Evolutionary conservation across 768 basidiomycete species (phyloP).

Genomic region (Termitomyces heimii): DNA sequence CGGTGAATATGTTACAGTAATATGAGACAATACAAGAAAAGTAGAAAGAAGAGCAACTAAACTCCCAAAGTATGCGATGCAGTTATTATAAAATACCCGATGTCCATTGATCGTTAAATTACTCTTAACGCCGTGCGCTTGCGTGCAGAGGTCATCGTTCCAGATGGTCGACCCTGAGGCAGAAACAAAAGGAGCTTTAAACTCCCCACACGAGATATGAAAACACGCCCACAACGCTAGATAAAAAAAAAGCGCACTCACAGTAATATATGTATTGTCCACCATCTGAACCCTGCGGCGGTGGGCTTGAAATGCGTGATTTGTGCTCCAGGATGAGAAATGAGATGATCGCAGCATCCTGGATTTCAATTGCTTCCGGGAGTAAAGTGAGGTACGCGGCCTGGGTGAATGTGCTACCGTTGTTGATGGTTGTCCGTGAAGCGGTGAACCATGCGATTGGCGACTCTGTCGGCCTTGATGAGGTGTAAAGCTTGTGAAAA

Average conservation of each 20-base stretch:
- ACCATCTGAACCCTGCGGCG: background rate
- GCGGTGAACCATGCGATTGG: slow-evolving; percentile 21
- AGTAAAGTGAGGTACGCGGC: slow-evolving; percentile 17
- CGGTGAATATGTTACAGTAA: background rate
- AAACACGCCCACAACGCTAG: background rate
- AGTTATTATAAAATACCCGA: background rate
- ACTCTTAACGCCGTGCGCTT: background rate
- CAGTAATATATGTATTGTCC: slow-evolving; percentile 12
- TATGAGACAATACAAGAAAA: background rate
- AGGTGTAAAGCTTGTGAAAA: background rate
- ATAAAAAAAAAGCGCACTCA: slow-evolving; percentile 6
- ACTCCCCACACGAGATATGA: slow-evolving; percentile 5
- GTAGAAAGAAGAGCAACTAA: background rate
- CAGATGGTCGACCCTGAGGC: background rate
- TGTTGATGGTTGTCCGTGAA: slow-evolving; percentile 9
- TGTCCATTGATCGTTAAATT: background rate
- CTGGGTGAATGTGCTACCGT: slow-evolving; percentile 6
- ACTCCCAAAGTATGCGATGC: background rate
- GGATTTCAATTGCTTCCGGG: slow-evolving; percentile 17
- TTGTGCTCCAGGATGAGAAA: slow-evolving; percentile 21
- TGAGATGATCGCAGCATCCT: slow-evolving; percentile 17
- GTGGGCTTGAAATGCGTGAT: slow-evolving; percentile 10
- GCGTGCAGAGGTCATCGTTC: background rate
- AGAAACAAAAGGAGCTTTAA: background rate
- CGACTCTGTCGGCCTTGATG: background rate